Conservation (phyloP, 2,329 filamentous ascomycete genomes). For the Ophiostoma fasciatum region DNA sequence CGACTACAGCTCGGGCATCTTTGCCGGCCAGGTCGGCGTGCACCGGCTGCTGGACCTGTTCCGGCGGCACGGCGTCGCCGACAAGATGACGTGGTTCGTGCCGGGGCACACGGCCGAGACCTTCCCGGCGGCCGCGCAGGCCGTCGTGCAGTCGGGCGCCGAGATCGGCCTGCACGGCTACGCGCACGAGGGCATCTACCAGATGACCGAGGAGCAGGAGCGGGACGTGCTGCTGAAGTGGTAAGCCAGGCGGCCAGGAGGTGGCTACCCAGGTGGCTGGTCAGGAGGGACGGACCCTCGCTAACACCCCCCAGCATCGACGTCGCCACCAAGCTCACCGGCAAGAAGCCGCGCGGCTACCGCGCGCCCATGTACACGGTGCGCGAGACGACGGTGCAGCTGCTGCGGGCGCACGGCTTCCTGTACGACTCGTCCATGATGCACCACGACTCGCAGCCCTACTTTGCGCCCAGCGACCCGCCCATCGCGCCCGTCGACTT, state of each 20-base stretch:
- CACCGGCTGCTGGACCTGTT: slow-evolving; percentile 54
- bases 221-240: slow-evolving; percentile 55
- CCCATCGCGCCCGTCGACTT: slow-evolving; percentile 55
- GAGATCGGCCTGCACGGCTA: slow-evolving; percentile 30
- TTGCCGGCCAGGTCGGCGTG: slow-evolving; percentile 36
- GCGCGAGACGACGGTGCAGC: slow-evolving; percentile 30
- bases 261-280: too few species aligned
- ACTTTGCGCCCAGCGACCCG: slow-evolving; percentile 47
- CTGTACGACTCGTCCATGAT: slow-evolving; percentile 55
- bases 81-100: slow-evolving; percentile 41
- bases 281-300: too few species aligned
- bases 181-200: slow-evolving; percentile 25
- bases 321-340: neutral
- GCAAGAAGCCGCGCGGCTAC: slow-evolving; percentile 51
- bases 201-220: slow-evolving; percentile 57
- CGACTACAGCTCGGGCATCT: slow-evolving; percentile 31
- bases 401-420: slow-evolving; percentile 50
- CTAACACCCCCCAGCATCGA: slow-evolving; percentile 15
- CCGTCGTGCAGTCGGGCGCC: slow-evolving; percentile 29
- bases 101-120: slow-evolving; percentile 33
- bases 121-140: slow-evolving; percentile 27
- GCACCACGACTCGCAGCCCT: slow-evolving; percentile 49
- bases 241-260: too few species aligned
- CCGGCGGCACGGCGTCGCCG: slow-evolving; percentile 50
- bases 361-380: slow-evolving; percentile 33